Evolutionary conservation across 768 basidiomycete species (phyloP).

Genomic region (Suillus hirtellus): DNA sequence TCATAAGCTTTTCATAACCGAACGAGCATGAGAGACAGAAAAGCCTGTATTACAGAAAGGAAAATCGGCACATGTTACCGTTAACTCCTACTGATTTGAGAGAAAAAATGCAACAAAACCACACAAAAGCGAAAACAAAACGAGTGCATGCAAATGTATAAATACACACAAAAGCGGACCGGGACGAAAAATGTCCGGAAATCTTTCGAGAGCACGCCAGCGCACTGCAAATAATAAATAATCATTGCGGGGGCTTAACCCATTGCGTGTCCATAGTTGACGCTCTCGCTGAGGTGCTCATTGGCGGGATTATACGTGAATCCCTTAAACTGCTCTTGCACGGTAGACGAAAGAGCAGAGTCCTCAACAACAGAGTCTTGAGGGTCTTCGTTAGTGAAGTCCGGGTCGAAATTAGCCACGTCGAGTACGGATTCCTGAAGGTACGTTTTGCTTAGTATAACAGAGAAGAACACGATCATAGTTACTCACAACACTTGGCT

Average conservation of each 20-base stretch:
- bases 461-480: neutral
- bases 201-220: slow-evolving; percentile 8
- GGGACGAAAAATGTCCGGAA: slow-evolving; percentile 4
- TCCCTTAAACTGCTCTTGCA: slow-evolving; percentile 93
- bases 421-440: slow-evolving; percentile 85
- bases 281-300: slow-evolving; percentile 83
- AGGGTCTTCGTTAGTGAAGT: slow-evolving; percentile 94
- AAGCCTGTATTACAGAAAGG: neutral
- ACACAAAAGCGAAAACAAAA: neutral
- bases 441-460: slow-evolving; percentile 12
- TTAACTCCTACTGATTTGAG: neutral
- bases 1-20: neutral
- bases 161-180: slow-evolving; percentile 8
- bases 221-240: slow-evolving; percentile 2
- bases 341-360: slow-evolving; percentile 89
- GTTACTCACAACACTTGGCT: slow-evolving; percentile 84
- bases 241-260: slow-evolving; percentile 20
- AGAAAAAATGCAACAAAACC: neutral
- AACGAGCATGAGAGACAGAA: neutral
- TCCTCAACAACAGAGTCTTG: slow-evolving; percentile 96
- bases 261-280: slow-evolving; percentile 53
- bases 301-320: slow-evolving; percentile 88
- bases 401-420: slow-evolving; percentile 95
- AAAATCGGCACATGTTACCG: neutral
- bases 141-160: slow-evolving; percentile 5